Conservation (phyloP, 768 basidiomycete genomes). For the Phaeotremella fagi region DNA sequence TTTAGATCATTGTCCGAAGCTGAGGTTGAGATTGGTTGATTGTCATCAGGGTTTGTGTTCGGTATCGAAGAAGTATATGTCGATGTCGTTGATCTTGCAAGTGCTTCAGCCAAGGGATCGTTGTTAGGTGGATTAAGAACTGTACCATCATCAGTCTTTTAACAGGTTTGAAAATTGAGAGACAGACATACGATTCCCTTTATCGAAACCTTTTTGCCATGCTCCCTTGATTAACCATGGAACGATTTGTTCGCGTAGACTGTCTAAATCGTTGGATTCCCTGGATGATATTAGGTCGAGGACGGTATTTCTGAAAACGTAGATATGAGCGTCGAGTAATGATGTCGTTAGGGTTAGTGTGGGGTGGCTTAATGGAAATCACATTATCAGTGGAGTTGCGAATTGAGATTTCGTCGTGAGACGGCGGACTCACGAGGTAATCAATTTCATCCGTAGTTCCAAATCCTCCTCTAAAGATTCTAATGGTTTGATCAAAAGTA, state of each 20-base stretch:
- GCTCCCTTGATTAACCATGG: conserved; percentile 88
- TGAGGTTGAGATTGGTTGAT: conserved; percentile 5
- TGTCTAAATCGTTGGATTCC: conserved; percentile 67
- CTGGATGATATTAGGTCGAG: conserved; percentile 60
- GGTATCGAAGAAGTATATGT: conserved; percentile 2
- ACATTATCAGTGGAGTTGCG: too few species aligned
- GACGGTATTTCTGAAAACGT: conserved; percentile 72
- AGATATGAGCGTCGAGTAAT: conserved; percentile 82
- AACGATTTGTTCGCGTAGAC: conserved; percentile 80
- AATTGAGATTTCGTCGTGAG: conserved; percentile 2
- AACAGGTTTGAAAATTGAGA: conserved; percentile 46
- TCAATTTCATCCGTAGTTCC: conserved; percentile 67
- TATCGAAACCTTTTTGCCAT: conserved; percentile 52
- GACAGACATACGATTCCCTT: conserved; percentile 41
- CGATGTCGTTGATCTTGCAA: conserved; percentile 29
- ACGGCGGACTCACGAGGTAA: conserved; percentile 57
- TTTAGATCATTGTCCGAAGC: not conserved
- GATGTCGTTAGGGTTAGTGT: conserved; percentile 62
- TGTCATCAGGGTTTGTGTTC: not conserved
- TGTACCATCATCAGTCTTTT: conserved; percentile 1
- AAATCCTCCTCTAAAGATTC: conserved; percentile 69
- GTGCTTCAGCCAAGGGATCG: conserved; percentile 38
- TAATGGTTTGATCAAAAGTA: conserved; percentile 56
- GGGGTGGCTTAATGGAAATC: conserved; percentile 58
- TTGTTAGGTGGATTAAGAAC: conserved; percentile 29